Evolutionary conservation across 495 filamentous ascomycete species (phyloP).

Genomic region (Letharia columbiana): DNA sequence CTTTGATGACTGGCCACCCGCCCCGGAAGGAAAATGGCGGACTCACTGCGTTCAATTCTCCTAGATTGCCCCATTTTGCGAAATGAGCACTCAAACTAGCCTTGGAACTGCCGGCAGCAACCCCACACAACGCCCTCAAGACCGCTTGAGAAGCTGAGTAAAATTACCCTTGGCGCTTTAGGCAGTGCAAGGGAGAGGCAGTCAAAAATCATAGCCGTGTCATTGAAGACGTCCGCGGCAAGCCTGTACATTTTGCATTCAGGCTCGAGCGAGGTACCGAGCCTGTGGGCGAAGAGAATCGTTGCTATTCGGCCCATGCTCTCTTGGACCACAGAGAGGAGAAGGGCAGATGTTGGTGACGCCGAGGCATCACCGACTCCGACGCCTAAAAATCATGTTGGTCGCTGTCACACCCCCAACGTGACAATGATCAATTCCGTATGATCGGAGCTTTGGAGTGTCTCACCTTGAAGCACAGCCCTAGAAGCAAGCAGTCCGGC

Average conservation of each 20-base stretch:
- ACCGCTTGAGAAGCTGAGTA: conserved; percentile 71
- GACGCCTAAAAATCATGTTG: conserved; percentile 45
- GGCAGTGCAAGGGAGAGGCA: conserved; percentile 76
- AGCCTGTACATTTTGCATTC: conserved; percentile 94
- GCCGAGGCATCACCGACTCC: conserved; percentile 83
- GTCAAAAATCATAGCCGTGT: conserved; percentile 81
- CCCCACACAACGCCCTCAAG: conserved; percentile 75
- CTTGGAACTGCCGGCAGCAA: conserved; percentile 82
- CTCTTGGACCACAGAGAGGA: conserved; percentile 82
- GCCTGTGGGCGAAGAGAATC: conserved; percentile 78
- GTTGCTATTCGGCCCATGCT: conserved; percentile 77
- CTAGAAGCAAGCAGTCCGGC: conserved; percentile 79
- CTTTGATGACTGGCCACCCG: not conserved
- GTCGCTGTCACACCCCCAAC: not conserved
- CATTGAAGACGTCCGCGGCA: conserved; percentile 86
- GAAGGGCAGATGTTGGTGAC: conserved; percentile 76
- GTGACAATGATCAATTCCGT: not conserved
- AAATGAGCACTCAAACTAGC: conserved; percentile 90
- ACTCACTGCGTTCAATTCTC: conserved; percentile 80
- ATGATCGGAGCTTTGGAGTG: not conserved
- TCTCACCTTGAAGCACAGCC: conserved; percentile 74
- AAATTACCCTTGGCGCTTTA: conserved; percentile 51
- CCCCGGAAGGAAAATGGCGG: not conserved
- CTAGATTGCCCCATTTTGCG: conserved; percentile 77
- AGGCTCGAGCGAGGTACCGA: conserved; percentile 81